These are phyloP conservation scores for Fusarium sacchari DNA, from an alignment of 2,329 filamentous ascomycete species.

Conservation along the genomic window DNA sequence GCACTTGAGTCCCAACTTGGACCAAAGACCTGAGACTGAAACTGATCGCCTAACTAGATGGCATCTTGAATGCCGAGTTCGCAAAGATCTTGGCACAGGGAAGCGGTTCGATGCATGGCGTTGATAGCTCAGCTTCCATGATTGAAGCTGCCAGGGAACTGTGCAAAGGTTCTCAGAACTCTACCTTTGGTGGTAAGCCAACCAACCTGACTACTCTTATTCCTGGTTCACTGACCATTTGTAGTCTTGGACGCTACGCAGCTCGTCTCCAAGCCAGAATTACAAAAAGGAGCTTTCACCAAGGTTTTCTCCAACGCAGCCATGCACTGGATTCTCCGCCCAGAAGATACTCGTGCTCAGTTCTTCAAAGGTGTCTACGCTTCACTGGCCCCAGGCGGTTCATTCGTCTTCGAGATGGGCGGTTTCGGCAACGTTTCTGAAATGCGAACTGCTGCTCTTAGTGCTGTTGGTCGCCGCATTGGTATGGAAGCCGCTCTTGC, in stretches of 20 bases:
- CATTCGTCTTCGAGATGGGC: slow-evolving; percentile 76
- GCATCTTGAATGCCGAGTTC: slow-evolving; percentile 66
- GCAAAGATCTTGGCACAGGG: slow-evolving; percentile 58
- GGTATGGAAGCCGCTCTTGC: slow-evolving; percentile 59
- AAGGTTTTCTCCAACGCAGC: slow-evolving; percentile 75
- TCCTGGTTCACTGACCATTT: background rate
- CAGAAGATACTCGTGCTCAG: slow-evolving; percentile 52
- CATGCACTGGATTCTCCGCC: slow-evolving; percentile 72
- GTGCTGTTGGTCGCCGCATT: slow-evolving; percentile 62
- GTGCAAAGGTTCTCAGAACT: slow-evolving; percentile 51
- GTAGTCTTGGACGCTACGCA: slow-evolving; percentile 59
- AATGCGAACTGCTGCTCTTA: slow-evolving; percentile 66
- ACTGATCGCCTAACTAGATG: slow-evolving; percentile 59
- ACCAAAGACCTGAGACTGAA: background rate
- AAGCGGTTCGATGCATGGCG: slow-evolving; percentile 61
- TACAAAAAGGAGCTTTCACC: slow-evolving; percentile 54
- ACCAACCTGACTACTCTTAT: too few species aligned
- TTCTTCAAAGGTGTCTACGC: slow-evolving; percentile 65
- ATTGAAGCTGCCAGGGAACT: slow-evolving; percentile 61
- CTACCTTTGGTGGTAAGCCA: slow-evolving; percentile 57
- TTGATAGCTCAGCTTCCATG: slow-evolving; percentile 69
- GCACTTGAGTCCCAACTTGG: slow-evolving; percentile 16
- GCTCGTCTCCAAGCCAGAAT: slow-evolving; percentile 47
- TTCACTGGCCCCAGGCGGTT: slow-evolving; percentile 64
- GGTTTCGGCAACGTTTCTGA: slow-evolving; percentile 75